These are phyloP conservation scores for Rugonectria rugulosa DNA, from an alignment of 2,329 filamentous ascomycete species.

Conservation along the genomic window DNA sequence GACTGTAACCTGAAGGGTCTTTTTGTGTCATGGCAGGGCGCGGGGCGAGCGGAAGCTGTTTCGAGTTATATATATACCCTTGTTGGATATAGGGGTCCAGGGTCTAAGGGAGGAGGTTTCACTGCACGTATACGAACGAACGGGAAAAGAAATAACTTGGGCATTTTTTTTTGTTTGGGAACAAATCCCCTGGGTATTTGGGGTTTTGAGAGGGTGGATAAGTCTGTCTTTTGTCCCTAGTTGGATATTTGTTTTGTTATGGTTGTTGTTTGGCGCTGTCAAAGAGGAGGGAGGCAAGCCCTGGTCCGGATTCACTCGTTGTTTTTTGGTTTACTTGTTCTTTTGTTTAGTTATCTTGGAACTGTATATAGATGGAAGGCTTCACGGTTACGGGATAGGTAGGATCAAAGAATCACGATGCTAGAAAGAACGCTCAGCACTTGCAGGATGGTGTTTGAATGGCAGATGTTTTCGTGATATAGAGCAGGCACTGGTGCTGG, in stretches of 20 bases:
- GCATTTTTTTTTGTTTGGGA: too few species aligned
- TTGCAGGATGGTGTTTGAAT: too few species aligned
- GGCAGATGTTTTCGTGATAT: too few species aligned
- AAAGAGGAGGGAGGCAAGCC: not conserved
- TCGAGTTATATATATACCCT: slow-evolving; percentile 1
- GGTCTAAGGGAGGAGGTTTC: not conserved
- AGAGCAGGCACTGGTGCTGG: too few species aligned
- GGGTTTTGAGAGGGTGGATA: too few species aligned
- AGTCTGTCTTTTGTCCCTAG: too few species aligned
- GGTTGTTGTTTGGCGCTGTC: not conserved
- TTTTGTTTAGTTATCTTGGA: not conserved
- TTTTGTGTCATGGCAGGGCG: not conserved
- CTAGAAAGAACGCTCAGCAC: not conserved
- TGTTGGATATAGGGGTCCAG: slow-evolving; percentile 3
- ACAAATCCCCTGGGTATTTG: too few species aligned
- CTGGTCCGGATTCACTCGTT: too few species aligned
- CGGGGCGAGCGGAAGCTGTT: slow-evolving; percentile 16
- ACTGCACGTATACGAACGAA: too few species aligned
- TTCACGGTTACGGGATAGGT: not conserved
- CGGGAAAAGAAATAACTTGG: too few species aligned
- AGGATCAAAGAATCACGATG: not conserved
- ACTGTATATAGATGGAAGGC: slow-evolving; percentile 11
- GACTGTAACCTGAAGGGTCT: slow-evolving; percentile 1
- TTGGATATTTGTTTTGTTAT: not conserved
- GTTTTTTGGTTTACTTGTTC: not conserved